These are phyloP conservation scores for Penicillium sp. DNA, from an alignment of 2,329 filamentous ascomycete species.

Conservation along the genomic window DNA sequence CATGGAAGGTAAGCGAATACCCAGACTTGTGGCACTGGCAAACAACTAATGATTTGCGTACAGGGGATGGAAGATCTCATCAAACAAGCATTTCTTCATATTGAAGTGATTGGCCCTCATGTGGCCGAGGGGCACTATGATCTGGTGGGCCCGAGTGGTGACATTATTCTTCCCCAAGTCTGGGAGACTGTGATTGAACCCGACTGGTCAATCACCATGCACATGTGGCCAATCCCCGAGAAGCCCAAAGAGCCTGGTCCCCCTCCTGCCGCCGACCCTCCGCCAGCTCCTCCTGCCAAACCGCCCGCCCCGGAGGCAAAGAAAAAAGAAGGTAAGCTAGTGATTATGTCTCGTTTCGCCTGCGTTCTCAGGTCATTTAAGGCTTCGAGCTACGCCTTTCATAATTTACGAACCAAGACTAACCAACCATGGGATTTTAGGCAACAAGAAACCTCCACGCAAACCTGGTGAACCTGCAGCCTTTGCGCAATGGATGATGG, in stretches of 20 bases:
- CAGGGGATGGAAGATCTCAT: slow-evolving; percentile 84
- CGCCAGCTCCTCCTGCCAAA: slow-evolving; percentile 21
- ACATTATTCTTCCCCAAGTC: slow-evolving; percentile 74
- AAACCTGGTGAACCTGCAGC: slow-evolving; percentile 27
- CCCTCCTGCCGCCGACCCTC: slow-evolving; percentile 18
- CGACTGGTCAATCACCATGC: slow-evolving; percentile 66
- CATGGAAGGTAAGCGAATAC: slow-evolving; percentile 64
- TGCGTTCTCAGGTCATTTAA: too few relatives aligned
- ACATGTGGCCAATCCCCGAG: slow-evolving; percentile 59
- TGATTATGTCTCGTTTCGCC: too few relatives aligned
- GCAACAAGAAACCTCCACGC: slow-evolving; percentile 29
- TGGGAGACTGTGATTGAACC: slow-evolving; percentile 79
- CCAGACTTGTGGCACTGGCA: slow-evolving; percentile 4
- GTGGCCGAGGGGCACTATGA: slow-evolving; percentile 76
- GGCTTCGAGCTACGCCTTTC: too few relatives aligned
- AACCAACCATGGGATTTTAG: slow-evolving; percentile 9
- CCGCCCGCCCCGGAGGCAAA: slow-evolving; percentile 25
- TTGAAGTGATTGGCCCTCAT: slow-evolving; percentile 68
- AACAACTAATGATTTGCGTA: slow-evolving; percentile 3
- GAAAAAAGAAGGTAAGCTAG: slow-evolving; percentile 33
- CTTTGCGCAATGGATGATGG: slow-evolving; percentile 44
- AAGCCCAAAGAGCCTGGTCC: slow-evolving; percentile 41
- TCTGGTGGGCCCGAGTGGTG: slow-evolving; percentile 68
- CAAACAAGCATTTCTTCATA: slow-evolving; percentile 73
- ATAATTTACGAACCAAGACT: not conserved